Base-by-base conservation (phyloP, 495 filamentous ascomycete genomes). In the Trichoderma virens region DNA sequence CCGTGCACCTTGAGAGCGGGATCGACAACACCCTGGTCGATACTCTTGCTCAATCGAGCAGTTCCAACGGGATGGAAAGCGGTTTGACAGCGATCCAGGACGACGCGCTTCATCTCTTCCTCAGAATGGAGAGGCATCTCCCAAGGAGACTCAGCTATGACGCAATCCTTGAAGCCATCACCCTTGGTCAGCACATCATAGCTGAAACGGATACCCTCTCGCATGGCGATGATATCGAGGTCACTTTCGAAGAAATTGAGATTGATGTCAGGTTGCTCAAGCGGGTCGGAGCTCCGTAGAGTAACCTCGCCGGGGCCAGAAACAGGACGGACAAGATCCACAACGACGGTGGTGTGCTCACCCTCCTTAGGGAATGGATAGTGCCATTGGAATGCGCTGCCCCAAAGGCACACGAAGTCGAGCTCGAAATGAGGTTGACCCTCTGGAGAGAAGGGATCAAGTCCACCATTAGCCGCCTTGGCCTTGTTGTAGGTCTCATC, bases 341-440 rank as follows among this genome's bases (percentile, higher is more conserved):
- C 84, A 63, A 88, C 82, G 13, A 86, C 80, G 2, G 83, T 86
- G 61, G 86, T 32, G 68, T 77, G 74, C 66, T 75, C 78, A 1
- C 84, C 84, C 31, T 72, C 45, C 0, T 72, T 65, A 2, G 85
- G 84, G 0, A 75, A 67, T 0, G 82, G 83, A 68, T 80, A 81
- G 70, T 88, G 85, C 83, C 83, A 86, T 68, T 86, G 85, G 80
- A 86, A 88, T 5, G 85, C 83, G 64, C 76, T 78, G 61, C 77
- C 74, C 72, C 86, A 87, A 75, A 86, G 79, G 60, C 78, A 76
- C 61, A 86, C 80, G 64, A 88, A 88, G 68, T 86, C 84, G 63
- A 88, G 77, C 75, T 88, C 84, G 67, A 87, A 86, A 69, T 87
- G 84, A 47, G 85, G 84, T 69, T 87, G 83, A 2, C 74, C 73